A percentile compares a stretch with the other conserved stretches of the same genome.
These are phyloP conservation scores for Syzygium jambos DNA, from an alignment of 345 rosid genomes.

Conservation along the genomic window DNA sequence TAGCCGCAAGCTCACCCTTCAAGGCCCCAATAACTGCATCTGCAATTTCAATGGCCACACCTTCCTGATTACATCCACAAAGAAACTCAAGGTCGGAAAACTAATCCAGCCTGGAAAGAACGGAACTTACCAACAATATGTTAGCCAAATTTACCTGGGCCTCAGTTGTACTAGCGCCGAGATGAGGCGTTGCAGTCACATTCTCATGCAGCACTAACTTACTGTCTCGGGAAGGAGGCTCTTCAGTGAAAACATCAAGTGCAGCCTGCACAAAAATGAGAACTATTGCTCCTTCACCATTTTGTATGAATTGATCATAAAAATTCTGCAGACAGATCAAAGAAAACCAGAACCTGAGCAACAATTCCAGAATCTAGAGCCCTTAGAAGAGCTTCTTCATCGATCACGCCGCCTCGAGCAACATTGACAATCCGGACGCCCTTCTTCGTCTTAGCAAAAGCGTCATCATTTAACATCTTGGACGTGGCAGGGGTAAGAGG, in stretches of 20 bases:
- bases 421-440: slow-evolving; percentile 36
- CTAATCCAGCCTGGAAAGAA: background rate
- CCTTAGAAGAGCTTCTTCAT: slow-evolving; percentile 31
- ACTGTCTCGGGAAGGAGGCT: slow-evolving; percentile 27
- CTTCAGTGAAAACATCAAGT: slow-evolving; percentile 30
- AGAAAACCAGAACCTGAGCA: slow-evolving; percentile 16
- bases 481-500: slow-evolving; percentile 30
- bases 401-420: slow-evolving; percentile 34
- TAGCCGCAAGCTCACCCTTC: slow-evolving; percentile 26
- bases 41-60: slow-evolving; percentile 34
- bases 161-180: slow-evolving; percentile 33
- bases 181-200: slow-evolving; percentile 32
- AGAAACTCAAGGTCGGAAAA: background rate
- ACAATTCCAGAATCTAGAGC: slow-evolving; percentile 31
- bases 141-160: slow-evolving; percentile 13
- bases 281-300: background rate
- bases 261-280: slow-evolving; percentile 17
- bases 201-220: slow-evolving; percentile 25
- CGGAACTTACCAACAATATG: background rate
- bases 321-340: background rate
- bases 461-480: slow-evolving; percentile 23
- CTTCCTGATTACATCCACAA: slow-evolving; percentile 15
- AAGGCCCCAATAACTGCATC: slow-evolving; percentile 28
- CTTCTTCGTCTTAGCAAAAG: slow-evolving; percentile 33
- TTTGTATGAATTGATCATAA: background rate